Evolutionary conservation across 2,329 filamentous ascomycete species (phyloP).

Genomic region (Lasiodiplodia hormozganensis): DNA sequence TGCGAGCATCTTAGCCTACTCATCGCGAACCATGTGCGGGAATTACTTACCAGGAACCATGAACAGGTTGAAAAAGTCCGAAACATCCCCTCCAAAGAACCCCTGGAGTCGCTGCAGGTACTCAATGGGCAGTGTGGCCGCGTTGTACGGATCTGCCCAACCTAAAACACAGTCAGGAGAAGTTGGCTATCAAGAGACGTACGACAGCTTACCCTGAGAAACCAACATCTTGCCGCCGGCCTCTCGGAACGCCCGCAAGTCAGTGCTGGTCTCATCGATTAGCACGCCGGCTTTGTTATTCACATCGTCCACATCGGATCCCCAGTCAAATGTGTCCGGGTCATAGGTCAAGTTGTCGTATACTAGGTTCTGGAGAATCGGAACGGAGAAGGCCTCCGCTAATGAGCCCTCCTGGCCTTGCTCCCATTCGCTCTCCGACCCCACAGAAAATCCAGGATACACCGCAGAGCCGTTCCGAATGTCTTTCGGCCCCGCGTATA

Average conservation of each 20-base stretch:
- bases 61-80: conserved; percentile 27
- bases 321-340: conserved; percentile 46
- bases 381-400: conserved; percentile 45
- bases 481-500: conserved; percentile 42
- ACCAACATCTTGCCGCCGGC: conserved; percentile 48
- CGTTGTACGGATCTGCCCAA: conserved; percentile 30
- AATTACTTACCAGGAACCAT: conserved; percentile 27
- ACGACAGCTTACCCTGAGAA: conserved; percentile 39
- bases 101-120: conserved; percentile 8
- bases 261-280: conserved; percentile 48
- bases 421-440: conserved; percentile 50
- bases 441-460: conserved; percentile 51
- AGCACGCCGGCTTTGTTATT: conserved; percentile 42
- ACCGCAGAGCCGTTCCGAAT: conserved; percentile 35
- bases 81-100: conserved; percentile 9
- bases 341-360: conserved; percentile 48
- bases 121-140: conserved; percentile 17
- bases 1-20: neutral
- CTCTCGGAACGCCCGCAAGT: conserved; percentile 41
- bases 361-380: conserved; percentile 53
- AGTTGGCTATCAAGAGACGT: neutral
- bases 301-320: conserved; percentile 43
- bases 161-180: conserved; percentile 1
- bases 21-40: too few species aligned
- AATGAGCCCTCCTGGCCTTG: conserved; percentile 44